A percentile compares a stretch with the other conserved stretches of the same genome.
phyloP scores from a whole-genome alignment of 371 early-diverging fungal genomes.

The Saksenaea oblongispora region DNA sequence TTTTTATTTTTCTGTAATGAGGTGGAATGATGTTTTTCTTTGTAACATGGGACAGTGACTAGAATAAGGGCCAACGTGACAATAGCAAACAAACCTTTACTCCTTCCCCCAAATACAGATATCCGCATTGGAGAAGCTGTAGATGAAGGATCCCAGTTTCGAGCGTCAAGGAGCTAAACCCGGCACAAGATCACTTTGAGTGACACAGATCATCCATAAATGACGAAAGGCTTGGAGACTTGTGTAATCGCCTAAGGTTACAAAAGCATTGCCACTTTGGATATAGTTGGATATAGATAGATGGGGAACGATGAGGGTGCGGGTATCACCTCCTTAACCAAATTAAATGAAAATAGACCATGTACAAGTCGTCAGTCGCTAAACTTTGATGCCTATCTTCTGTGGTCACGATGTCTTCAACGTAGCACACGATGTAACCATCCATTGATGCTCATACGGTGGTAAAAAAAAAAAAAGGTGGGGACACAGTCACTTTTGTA shows the following conservation, averaged over 20 bases:
- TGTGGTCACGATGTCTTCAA: neutral
- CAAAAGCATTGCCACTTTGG: neutral
- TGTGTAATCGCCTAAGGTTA: neutral
- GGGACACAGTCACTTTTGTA: neutral
- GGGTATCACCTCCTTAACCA: neutral
- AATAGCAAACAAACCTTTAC: neutral
- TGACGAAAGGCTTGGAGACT: slow-evolving; percentile 3
- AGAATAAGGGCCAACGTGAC: neutral
- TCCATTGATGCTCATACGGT: neutral
- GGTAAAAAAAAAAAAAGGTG: neutral
- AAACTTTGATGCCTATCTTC: slow-evolving; percentile 2
- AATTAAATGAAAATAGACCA: neutral
- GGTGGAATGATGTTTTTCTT: slow-evolving; percentile 5
- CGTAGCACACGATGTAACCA: slow-evolving; percentile 2
- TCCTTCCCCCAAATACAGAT: neutral
- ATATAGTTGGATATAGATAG: neutral
- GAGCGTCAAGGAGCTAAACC: neutral
- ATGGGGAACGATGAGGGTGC: slow-evolving; percentile 1
- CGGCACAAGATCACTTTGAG: neutral
- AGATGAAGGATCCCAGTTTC: neutral
- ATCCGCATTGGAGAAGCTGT: neutral
- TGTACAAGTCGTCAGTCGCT: neutral
- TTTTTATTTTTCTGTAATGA: neutral
- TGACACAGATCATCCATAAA: neutral
- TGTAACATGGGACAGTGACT: neutral